These are phyloP conservation scores for Bruguiera hainesii DNA, from an alignment of 441 rosid species.

Conservation along the genomic window DNA sequence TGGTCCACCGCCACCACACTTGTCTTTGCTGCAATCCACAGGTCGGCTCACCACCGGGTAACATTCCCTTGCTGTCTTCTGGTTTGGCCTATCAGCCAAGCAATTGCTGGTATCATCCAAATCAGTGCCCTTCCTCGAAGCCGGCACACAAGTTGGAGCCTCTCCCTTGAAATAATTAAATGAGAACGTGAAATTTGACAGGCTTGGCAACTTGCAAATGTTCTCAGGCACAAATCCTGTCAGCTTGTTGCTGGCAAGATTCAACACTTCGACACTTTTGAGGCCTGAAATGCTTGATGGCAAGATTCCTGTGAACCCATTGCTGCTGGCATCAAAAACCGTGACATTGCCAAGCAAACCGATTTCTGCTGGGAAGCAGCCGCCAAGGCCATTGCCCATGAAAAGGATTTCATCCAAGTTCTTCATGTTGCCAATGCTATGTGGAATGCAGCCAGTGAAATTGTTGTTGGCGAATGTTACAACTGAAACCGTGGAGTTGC, in stretches of 20 bases:
- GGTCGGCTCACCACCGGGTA: slow-evolving; percentile 40
- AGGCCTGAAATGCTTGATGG: slow-evolving; percentile 35
- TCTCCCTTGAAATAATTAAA: slow-evolving; percentile 51
- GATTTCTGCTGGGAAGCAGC: slow-evolving; percentile 57
- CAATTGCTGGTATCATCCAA: slow-evolving; percentile 51
- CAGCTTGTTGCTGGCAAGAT: slow-evolving; percentile 46
- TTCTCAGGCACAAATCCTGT: slow-evolving; percentile 43
- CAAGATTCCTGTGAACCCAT: slow-evolving; percentile 43
- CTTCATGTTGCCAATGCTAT: slow-evolving; percentile 49
- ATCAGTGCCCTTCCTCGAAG: slow-evolving; percentile 18
- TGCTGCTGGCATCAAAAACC: slow-evolving; percentile 48
- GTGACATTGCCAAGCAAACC: slow-evolving; percentile 45
- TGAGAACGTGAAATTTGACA: slow-evolving; percentile 48
- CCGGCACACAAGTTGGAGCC: slow-evolving; percentile 32
- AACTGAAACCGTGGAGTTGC: slow-evolving; percentile 45
- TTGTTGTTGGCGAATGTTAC: slow-evolving; percentile 61
- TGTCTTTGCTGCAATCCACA: slow-evolving; percentile 58
- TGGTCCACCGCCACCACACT: slow-evolving; percentile 36
- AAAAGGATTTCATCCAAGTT: slow-evolving; percentile 54
- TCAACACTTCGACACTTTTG: slow-evolving; percentile 30
- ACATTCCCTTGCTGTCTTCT: slow-evolving; percentile 35
- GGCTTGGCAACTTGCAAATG: slow-evolving; percentile 40
- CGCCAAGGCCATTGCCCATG: slow-evolving; percentile 42
- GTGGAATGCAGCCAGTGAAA: slow-evolving; percentile 61
- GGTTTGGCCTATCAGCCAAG: slow-evolving; percentile 41